Percentiles rank a stretch among this genome's conserved stretches.
Conservation (phyloP, 23 red algal genomes). For the Gracilaria gracilis region DNA sequence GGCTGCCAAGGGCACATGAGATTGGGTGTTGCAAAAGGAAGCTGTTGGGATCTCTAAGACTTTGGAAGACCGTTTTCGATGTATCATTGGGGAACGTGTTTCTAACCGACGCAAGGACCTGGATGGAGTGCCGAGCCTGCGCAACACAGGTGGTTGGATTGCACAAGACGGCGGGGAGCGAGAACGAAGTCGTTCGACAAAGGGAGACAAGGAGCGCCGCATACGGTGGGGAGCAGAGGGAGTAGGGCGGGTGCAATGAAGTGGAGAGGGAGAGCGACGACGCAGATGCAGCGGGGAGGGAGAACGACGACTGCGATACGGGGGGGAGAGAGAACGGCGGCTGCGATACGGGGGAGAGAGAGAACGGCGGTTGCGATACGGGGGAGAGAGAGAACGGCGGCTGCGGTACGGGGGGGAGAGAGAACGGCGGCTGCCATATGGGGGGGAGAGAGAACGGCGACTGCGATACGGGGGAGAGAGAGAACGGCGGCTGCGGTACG, state of each 20-base stretch:
- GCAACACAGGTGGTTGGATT: not conserved
- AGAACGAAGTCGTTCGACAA: not conserved
- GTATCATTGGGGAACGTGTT: not conserved
- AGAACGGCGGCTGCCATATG: not conserved
- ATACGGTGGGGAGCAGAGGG: not conserved
- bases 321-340: not conserved
- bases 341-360: not conserved
- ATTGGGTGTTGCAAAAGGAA: not conserved
- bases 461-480: not conserved
- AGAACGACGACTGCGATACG: not conserved
- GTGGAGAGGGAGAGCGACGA: not conserved
- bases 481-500: conserved; percentile 1
- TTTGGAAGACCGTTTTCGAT: not conserved
- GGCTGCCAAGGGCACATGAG: not conserved
- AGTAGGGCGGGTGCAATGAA: not conserved
- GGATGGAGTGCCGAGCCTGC: not conserved
- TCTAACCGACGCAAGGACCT: not conserved
- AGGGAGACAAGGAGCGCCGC: not conserved
- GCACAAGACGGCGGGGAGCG: not conserved
- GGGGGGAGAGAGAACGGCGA: not conserved
- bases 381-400: not conserved
- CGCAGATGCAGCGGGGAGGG: not conserved
- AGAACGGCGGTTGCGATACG: not conserved
- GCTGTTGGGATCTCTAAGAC: not conserved
- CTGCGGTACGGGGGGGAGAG: not conserved